A percentile compares a stretch with the other conserved stretches of the same genome.
These are phyloP conservation scores for Musa schizocarpa DNA, from an alignment of 176 grass and related monocot species.

Conservation along the genomic window DNA sequence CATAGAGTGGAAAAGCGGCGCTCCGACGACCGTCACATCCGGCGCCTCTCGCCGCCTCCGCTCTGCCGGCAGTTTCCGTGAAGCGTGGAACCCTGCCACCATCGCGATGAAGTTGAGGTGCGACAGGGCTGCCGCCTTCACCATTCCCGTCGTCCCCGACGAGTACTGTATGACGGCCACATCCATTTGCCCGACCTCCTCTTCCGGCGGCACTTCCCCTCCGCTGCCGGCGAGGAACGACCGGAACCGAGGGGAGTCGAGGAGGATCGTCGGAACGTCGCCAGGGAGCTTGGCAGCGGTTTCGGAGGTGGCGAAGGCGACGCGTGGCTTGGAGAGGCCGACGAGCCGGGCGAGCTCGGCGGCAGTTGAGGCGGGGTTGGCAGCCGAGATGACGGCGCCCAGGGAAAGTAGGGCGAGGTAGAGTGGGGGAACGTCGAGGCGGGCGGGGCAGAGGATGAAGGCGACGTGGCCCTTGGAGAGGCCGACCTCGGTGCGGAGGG, in stretches of 20 bases:
- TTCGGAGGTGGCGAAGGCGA: conserved; percentile 28
- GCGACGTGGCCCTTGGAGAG: conserved; percentile 22
- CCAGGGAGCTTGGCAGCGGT: conserved; percentile 17
- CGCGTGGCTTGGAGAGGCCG: conserved; percentile 11
- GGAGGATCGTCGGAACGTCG: conserved; percentile 5
- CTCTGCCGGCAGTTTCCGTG: no score
- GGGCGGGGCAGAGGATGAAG: conserved; percentile 21
- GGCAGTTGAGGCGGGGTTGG: conserved; percentile 11
- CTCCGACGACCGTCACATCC: conserved; percentile 6
- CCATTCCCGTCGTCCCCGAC: conserved; percentile 29
- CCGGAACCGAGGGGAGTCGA: conserved; percentile 9
- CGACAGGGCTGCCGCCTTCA: conserved; percentile 31
- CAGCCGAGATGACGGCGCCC: conserved; percentile 18
- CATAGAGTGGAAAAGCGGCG: conserved; percentile 30
- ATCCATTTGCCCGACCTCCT: conserved; percentile 22
- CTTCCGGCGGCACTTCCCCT: background rate
- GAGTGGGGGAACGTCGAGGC: conserved; percentile 19
- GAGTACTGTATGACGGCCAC: conserved; percentile 29
- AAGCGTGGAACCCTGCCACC: background rate
- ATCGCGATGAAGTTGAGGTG: conserved; percentile 26
- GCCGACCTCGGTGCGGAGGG: conserved; percentile 11
- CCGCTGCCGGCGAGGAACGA: background rate
- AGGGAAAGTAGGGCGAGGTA: conserved; percentile 31
- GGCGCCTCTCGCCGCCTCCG: background rate
- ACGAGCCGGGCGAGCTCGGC: conserved; percentile 14